Conservation (phyloP, 495 filamentous ascomycete genomes). For the Opeltia flavorubescens region DNA sequence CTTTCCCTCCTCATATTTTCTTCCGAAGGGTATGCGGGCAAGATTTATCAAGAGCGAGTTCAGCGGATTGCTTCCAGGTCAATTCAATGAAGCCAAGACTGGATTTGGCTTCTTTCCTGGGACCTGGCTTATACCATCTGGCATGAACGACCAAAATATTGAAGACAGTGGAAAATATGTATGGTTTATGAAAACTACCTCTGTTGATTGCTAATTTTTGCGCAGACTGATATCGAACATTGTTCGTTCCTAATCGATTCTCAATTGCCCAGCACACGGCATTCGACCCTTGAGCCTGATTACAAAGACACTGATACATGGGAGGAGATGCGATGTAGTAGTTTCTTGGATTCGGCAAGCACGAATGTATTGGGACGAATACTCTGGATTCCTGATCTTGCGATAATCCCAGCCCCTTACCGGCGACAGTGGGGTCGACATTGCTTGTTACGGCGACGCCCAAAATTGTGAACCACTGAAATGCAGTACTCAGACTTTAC, state of each 20-base stretch:
- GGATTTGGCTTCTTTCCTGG: constrained; percentile 52
- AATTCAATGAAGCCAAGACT: constrained; percentile 61
- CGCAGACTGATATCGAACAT: constrained; percentile 47
- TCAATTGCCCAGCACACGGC: constrained; percentile 46
- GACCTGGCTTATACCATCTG: constrained; percentile 63
- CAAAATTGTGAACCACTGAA: not conserved
- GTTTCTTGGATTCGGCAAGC: constrained; percentile 65
- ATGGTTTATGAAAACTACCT: constrained; percentile 17
- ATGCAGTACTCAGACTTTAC: no score
- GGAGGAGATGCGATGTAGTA: constrained; percentile 57
- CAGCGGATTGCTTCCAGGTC: constrained; percentile 74
- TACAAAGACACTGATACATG: constrained; percentile 58
- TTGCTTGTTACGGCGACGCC: constrained; percentile 53
- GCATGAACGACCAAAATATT: constrained; percentile 86
- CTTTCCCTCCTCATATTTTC: constrained; percentile 84
- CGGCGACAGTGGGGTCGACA: constrained; percentile 69
- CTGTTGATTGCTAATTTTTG: constrained; percentile 10
- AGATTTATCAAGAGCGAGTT: constrained; percentile 89
- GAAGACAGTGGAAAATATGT: constrained; percentile 85
- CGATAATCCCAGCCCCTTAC: constrained; percentile 52
- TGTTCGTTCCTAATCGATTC: constrained; percentile 86
- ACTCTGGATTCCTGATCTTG: constrained; percentile 69
- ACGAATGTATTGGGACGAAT: constrained; percentile 64
- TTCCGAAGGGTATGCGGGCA: constrained; percentile 63
- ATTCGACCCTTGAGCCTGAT: constrained; percentile 53